A percentile compares a stretch with the other conserved stretches of the same genome.
These are phyloP conservation scores for Elaphomyces granulatus DNA, from an alignment of 495 filamentous ascomycete genomes.

Conservation along the genomic window DNA sequence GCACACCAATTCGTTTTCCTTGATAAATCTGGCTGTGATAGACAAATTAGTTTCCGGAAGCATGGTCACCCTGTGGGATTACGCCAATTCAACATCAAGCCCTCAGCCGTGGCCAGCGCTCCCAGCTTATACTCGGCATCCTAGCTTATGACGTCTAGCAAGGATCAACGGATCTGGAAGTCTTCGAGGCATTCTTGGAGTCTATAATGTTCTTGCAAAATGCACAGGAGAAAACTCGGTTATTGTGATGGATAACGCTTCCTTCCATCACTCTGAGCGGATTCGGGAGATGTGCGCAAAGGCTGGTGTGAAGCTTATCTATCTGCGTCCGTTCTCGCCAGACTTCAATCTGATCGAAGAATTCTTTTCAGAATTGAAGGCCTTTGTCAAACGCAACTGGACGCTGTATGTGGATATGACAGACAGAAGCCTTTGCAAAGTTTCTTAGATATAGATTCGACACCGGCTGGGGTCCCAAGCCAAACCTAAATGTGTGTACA, in stretches of 20 bases:
- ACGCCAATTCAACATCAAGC: constrained; percentile 14
- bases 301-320: constrained; percentile 19
- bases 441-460: not conserved
- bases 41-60: constrained; percentile 12
- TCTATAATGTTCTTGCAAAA: constrained; percentile 15
- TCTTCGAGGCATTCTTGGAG: constrained; percentile 26
- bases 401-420: constrained; percentile 1
- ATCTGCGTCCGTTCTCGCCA: constrained; percentile 4
- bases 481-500: not conserved
- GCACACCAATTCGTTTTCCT: constrained; percentile 21
- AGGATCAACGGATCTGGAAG: constrained; percentile 18
- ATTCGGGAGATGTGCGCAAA: constrained; percentile 18
- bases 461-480: not conserved
- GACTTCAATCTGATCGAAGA: constrained; percentile 9
- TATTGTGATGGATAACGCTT: constrained; percentile 25
- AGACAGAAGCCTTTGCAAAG: too few relatives aligned
- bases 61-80: constrained; percentile 16
- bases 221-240: constrained; percentile 24
- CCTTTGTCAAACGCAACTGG: constrained; percentile 4
- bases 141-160: constrained; percentile 16
- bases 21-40: constrained; percentile 21
- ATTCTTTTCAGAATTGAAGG: constrained; percentile 8
- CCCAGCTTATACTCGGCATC: constrained; percentile 22
- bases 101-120: constrained; percentile 19
- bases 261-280: constrained; percentile 19